phyloP scores from a whole-genome alignment of 441 rosid genomes.

The Cnidoscolus chayamansa region DNA sequence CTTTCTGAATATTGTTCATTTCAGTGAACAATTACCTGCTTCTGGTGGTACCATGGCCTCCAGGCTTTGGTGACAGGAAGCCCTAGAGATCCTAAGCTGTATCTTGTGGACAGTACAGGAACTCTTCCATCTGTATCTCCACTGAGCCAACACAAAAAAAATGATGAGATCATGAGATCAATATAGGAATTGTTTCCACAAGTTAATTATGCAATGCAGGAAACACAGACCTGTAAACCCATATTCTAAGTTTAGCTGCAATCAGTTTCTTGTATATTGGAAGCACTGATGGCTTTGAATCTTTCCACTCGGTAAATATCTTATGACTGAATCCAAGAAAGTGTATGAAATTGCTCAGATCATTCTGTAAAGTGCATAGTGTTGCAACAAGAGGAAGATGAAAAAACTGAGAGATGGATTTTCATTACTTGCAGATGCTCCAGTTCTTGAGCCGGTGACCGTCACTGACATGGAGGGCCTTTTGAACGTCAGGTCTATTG shows the following conservation, averaged over 20 bases:
- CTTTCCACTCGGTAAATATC: conserved; percentile 45
- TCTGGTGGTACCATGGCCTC: conserved; percentile 93
- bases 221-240: conserved; percentile 70
- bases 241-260: conserved; percentile 56
- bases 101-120: conserved; percentile 79
- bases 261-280: conserved; percentile 74
- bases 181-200: background rate
- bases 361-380: background rate
- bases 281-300: conserved; percentile 51
- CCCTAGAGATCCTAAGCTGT: conserved; percentile 58
- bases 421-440: conserved; percentile 79
- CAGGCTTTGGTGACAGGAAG: conserved; percentile 67
- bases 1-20: background rate
- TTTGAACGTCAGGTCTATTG: conserved; percentile 73
- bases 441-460: conserved; percentile 58
- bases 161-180: background rate
- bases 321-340: conserved; percentile 32
- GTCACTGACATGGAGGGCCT: conserved; percentile 73
- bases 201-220: background rate
- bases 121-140: conserved; percentile 99
- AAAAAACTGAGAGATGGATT: background rate
- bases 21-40: conserved; percentile 45
- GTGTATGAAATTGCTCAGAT: background rate
- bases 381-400: background rate
- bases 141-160: conserved; percentile 36